Conservation (phyloP, 164 flowering plant species). For the Aristolochia californica region DNA sequence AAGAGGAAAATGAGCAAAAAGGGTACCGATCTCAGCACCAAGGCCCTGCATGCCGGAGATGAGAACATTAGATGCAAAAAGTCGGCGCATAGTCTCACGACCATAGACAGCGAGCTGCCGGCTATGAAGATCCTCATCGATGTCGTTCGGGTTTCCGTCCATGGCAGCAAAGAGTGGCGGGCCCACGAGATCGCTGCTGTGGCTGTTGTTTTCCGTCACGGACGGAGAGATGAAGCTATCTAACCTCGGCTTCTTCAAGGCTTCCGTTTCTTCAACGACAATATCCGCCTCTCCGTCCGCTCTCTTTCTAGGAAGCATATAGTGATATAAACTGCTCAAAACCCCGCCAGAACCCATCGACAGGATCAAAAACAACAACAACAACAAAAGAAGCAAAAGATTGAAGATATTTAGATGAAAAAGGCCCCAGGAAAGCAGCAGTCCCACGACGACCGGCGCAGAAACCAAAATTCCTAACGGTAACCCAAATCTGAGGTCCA, state of each 20-base stretch:
- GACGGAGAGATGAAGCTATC: constrained; percentile 18
- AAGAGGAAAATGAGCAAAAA: background rate
- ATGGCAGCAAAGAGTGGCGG: constrained; percentile 20
- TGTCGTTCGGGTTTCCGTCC: constrained; percentile 36
- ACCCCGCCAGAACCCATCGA: constrained; percentile 20
- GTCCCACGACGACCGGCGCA: constrained; percentile 8
- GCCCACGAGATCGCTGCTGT: constrained; percentile 7
- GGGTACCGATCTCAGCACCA: constrained; percentile 87
- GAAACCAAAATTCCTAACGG: constrained; percentile 17
- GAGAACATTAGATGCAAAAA: constrained; percentile 76
- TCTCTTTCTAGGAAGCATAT: constrained; percentile 60
- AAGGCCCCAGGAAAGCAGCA: constrained; percentile 3
- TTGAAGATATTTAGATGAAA: constrained; percentile 12
- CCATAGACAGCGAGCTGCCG: constrained; percentile 96
- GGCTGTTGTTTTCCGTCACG: constrained; percentile 1
- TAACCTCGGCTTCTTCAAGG: constrained; percentile 31
- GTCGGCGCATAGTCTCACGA: constrained; percentile 85
- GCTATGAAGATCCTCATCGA: constrained; percentile 95
- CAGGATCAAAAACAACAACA: constrained; percentile 16
- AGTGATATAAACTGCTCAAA: constrained; percentile 42
- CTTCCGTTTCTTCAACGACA: constrained; percentile 10
- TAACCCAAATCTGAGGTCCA: constrained; percentile 11
- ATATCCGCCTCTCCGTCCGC: constrained; percentile 23
- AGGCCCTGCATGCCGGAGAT: constrained; percentile 92
- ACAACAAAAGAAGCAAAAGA: constrained; percentile 13